Evolutionary conservation across 208 protist species (phyloP), one percentile per base, ranked within the genome.

Genomic region (Leishmania arabica): DNA sequence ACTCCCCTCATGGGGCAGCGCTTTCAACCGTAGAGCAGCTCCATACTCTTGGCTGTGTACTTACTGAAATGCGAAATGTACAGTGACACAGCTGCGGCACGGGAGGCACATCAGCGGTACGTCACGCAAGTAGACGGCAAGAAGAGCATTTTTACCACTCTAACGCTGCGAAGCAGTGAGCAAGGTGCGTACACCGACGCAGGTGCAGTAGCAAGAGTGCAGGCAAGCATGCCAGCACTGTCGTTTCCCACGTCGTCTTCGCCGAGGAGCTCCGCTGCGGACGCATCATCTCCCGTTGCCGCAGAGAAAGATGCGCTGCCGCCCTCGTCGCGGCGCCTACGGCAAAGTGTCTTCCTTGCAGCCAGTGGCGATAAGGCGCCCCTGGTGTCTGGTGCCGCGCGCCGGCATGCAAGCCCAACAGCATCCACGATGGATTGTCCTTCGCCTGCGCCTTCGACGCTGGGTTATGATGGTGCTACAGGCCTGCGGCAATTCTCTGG

Each of bases 61-160:
- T 89, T 90, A 54, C 27, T 40, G 42, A 77, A 88, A 3, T 90
- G 84, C 72, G 72, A 77, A 19, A 42, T 75, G 9, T 89, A 84
- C 81, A 79, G 75, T 56, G 84, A 86, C 76, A 89, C 78, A 24
- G 75, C 85, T 7, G 71, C 83, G 13, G 86, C 86, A 0, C 79
- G 89, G 7, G 83, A 88, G 37, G 88, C 81, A 40, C 89, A 92
- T 65, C 82, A 88, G 73, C 81, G 79, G 37, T 92, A 86, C 53
- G 66, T 90, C 27, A 54, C 75, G 0, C 86, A 90, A 31, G 74
- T 89, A 2, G 84, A 88, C 7, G 77, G 69, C 40, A 77, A 88
- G 58, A 77, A 86, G 13, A 47, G 74, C 37, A 64, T 92, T 92
- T 9, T 82, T 37, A 62, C 71, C 6, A 64, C 75, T 0, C 84